phyloP scores from a whole-genome alignment of 306 rosid species.

The Mimosa pudica region DNA sequence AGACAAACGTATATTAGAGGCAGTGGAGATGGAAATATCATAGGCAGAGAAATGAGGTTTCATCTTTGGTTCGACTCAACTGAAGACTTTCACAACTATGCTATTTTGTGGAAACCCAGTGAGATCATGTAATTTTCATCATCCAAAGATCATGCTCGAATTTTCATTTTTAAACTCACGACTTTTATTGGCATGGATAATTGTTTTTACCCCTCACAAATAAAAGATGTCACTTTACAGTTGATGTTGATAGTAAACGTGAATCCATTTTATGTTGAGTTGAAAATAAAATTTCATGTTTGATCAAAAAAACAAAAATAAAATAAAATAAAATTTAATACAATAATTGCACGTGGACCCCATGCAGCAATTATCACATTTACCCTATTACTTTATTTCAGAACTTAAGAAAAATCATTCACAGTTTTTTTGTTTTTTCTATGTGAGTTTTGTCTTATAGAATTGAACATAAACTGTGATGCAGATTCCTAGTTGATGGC shows the following conservation, averaged over 20 bases:
- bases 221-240: neutral
- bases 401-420: neutral
- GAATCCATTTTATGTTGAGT: neutral
- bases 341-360: constrained; percentile 18
- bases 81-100: constrained; percentile 84
- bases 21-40: constrained; percentile 78
- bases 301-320: too few species aligned
- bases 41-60: constrained; percentile 83
- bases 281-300: constrained; percentile 17
- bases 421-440: neutral
- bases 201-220: neutral
- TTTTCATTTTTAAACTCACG: neutral
- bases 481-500: constrained; percentile 87
- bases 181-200: neutral
- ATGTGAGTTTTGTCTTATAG: constrained; percentile 34
- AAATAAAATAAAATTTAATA: too few species aligned
- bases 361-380: neutral
- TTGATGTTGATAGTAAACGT: neutral
- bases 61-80: constrained; percentile 99
- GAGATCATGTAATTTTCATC: constrained; percentile 74
- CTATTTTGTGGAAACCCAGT: constrained; percentile 70
- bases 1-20: constrained; percentile 91
- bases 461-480: neutral
- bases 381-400: neutral
- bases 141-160: neutral